Base-by-base conservation (phyloP, 495 filamentous ascomycete species). In the Parathielavia hyrcaniae region DNA sequence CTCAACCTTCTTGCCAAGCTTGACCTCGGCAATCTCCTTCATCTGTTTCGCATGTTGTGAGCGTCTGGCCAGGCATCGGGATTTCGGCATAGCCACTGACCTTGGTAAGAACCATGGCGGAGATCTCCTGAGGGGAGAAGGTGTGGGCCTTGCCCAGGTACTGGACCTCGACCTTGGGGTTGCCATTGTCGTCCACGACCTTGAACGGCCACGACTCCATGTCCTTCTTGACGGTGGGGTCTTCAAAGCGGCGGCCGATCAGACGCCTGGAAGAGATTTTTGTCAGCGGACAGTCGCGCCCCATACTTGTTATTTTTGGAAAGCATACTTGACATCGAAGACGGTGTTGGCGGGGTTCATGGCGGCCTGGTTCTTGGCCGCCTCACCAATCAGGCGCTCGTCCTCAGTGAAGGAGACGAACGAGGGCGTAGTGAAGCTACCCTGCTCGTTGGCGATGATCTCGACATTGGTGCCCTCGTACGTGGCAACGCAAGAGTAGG, bases 401-500 rank as follows among this genome's bases (percentile, higher is more conserved):
- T 88, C 89, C 74, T 95, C 90, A 73, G 92, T 97, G 87, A 98
- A 97, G 64, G 88, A 90, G 72, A 98, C 93, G 79, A 96, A 98
- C 17, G 93, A 97, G 46, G 93, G 93, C 38, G 93, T 97, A 59
- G 93, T 97, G 67, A 95, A 91, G 82, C 89, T 95, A 81, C 93
- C 93, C 83, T 98, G 93, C 83, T 97, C 93, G 78, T 96, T 98
- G 84, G 90, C 91, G 70, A 97, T 98, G 82, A 98, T 98, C 74
- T 98, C 93, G 68, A 98, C 93, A 81, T 95, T 95, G 79, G 86
- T 91, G 73, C 93, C 93, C 76, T 97, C 93, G 79, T 97, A 98
- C 77, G 90, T 92, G 79, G 93, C 93, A 76, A 97, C 93, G 79
- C 93, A 98, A 69, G 93, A 97, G 84, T 98, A 98, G 73, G 93